phyloP scores from a whole-genome alignment of 1,139 yeast species.

The Pneumocystis murina region DNA sequence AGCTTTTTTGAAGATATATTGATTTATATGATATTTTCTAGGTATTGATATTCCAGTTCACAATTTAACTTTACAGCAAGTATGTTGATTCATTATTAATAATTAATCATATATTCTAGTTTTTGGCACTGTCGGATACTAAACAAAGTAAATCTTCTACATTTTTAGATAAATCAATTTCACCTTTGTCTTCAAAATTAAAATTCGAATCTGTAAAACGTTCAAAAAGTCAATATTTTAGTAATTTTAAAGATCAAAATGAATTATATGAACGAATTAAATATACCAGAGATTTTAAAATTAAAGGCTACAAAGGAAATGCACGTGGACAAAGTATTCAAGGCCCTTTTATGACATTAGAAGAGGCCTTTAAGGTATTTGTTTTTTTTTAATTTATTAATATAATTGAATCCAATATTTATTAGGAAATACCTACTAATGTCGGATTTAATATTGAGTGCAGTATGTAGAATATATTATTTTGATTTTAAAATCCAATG shows the following conservation, averaged over 20 bases:
- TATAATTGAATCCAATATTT: neutral
- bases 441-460: conserved; percentile 93
- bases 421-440: conserved; percentile 48
- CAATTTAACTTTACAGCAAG: conserved; percentile 69
- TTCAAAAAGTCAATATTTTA: neutral
- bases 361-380: conserved; percentile 48
- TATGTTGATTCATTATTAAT: neutral
- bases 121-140: neutral
- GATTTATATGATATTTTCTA: neutral
- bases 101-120: neutral
- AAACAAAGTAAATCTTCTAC: neutral
- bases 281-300: conserved; percentile 74
- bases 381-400: neutral
- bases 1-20: neutral
- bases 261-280: conserved; percentile 53
- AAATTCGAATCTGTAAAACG: neutral
- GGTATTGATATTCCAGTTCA: conserved; percentile 88
- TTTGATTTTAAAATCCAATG: neutral
- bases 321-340: conserved; percentile 81
- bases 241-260: conserved; percentile 9
- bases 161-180: neutral
- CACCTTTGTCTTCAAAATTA: neutral
- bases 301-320: conserved; percentile 80
- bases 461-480: conserved; percentile 26
- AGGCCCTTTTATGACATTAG: conserved; percentile 77